Conservation (phyloP, 129 eudicot species). For the Ambrosia trifida region DNA sequence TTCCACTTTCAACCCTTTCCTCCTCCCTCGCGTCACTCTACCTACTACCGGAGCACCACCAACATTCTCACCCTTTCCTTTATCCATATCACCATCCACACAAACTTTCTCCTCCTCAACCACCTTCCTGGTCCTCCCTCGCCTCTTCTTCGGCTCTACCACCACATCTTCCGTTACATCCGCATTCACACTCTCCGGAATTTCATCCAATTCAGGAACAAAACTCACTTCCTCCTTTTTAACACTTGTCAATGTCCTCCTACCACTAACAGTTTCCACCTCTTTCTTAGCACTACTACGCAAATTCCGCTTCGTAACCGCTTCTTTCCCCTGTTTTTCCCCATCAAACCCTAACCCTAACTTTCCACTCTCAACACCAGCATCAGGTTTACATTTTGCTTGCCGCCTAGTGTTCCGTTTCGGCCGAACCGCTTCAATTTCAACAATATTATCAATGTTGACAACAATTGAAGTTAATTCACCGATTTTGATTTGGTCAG, state of each 20-base stretch:
- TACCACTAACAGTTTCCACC: constrained; percentile 23
- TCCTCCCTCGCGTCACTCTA: constrained; percentile 27
- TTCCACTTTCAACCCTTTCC: constrained; percentile 16
- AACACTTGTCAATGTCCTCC: constrained; percentile 49
- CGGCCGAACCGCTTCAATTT: background rate
- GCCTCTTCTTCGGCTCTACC: constrained; percentile 16
- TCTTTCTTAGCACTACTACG: constrained; percentile 33
- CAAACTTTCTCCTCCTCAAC: background rate
- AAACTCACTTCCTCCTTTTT: constrained; percentile 21
- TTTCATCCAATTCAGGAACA: background rate
- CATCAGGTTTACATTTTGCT: constrained; percentile 13
- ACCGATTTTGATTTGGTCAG: constrained; percentile 71
- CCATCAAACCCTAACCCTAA: constrained; percentile 40
- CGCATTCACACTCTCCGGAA: constrained; percentile 18
- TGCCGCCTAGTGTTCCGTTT: constrained; percentile 37
- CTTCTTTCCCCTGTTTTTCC: constrained; percentile 25
- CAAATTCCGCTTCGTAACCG: constrained; percentile 33
- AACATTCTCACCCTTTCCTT: background rate
- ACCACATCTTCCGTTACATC: background rate
- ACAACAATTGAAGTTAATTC: constrained; percentile 59
- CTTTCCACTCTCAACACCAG: constrained; percentile 23
- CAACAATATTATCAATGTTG: constrained; percentile 9
- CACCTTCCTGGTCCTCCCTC: constrained; percentile 24
- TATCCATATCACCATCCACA: constrained; percentile 10
- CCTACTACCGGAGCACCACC: constrained; percentile 32